A percentile compares a stretch with the other conserved stretches of the same genome.
Evolutionary conservation across 2,329 filamentous ascomycete genomes (phyloP).

Genomic region (Nigrospora oryzae): DNA sequence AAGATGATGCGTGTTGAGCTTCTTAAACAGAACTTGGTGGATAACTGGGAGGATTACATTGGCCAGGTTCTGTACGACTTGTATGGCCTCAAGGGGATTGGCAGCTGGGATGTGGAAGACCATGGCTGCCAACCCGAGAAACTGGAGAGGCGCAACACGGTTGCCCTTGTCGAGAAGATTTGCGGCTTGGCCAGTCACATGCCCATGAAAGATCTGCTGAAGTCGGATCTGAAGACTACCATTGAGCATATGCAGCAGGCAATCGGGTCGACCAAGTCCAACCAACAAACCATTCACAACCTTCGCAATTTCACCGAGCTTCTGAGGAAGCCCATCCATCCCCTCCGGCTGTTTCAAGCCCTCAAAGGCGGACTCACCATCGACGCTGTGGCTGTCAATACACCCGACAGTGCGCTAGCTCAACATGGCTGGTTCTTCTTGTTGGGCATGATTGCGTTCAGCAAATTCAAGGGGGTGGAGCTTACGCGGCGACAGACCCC

Average conservation of each 20-base stretch:
- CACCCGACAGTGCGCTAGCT: conserved; percentile 63
- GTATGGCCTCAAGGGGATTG: conserved; percentile 67
- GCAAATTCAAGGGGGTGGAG: conserved; percentile 67
- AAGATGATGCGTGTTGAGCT: conserved; percentile 85
- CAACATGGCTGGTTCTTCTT: conserved; percentile 88
- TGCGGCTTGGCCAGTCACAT: conserved; percentile 74
- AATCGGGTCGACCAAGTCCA: conserved; percentile 70
- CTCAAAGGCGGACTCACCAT: conserved; percentile 70
- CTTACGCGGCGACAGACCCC: conserved; percentile 68
- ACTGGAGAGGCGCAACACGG: conserved; percentile 71
- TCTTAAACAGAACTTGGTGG: conserved; percentile 63
- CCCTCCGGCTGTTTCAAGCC: conserved; percentile 70
- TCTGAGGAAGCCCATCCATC: conserved; percentile 76
- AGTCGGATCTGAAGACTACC: conserved; percentile 80
- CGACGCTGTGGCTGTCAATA: conserved; percentile 60
- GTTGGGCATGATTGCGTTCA: conserved; percentile 78
- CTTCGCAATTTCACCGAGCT: conserved; percentile 73
- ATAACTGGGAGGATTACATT: conserved; percentile 80
- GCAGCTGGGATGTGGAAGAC: conserved; percentile 60
- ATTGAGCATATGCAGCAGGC: conserved; percentile 91
- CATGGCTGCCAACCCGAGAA: conserved; percentile 73
- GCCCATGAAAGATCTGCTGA: conserved; percentile 83
- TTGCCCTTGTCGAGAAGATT: conserved; percentile 76
- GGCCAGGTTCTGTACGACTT: conserved; percentile 79
- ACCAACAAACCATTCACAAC: conserved; percentile 78